A percentile compares a stretch with the other conserved stretches of the same genome.
Evolutionary conservation across 371 early-diverging fungal species (phyloP).

Genomic region (Basidiobolus meristosporus): DNA sequence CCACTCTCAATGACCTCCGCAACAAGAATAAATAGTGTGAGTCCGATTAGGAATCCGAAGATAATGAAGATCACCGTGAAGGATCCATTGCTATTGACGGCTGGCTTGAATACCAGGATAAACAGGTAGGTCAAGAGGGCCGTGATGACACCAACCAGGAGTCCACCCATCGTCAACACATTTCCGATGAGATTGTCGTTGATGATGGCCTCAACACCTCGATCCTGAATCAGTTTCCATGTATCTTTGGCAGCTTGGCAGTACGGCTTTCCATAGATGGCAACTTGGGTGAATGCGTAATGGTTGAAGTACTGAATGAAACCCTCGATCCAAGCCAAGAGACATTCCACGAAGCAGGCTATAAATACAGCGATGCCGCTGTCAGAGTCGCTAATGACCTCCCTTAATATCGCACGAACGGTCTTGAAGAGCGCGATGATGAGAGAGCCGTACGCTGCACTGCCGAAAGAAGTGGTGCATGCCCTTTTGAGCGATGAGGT

Average conservation of each 20-base stretch:
- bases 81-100: slow-evolving; percentile 1
- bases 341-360: slow-evolving; percentile 27
- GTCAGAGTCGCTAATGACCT: slow-evolving; percentile 14
- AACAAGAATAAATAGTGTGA: slow-evolving; percentile 34
- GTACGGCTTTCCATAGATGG: slow-evolving; percentile 86
- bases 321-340: slow-evolving; percentile 28
- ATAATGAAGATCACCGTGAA: neutral
- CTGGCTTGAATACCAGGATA: slow-evolving; percentile 1
- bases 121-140: slow-evolving; percentile 29
- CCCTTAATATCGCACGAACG: slow-evolving; percentile 22
- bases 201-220: slow-evolving; percentile 77
- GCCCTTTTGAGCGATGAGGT: slow-evolving; percentile 63
- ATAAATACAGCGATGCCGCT: slow-evolving; percentile 20
- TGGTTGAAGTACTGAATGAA: slow-evolving; percentile 59
- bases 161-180: slow-evolving; percentile 38
- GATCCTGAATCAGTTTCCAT: slow-evolving; percentile 66
- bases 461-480: slow-evolving; percentile 80
- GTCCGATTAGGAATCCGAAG: slow-evolving; percentile 9
- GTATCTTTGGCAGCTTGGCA: slow-evolving; percentile 64
- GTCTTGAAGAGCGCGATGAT: slow-evolving; percentile 78
- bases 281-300: slow-evolving; percentile 75
- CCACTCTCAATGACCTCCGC: slow-evolving; percentile 61
- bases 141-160: slow-evolving; percentile 28
- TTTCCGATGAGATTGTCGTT: slow-evolving; percentile 76
- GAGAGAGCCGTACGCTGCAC: slow-evolving; percentile 83